A percentile compares a stretch with the other conserved stretches of the same genome.
phyloP scores from a whole-genome alignment of 2,329 filamentous ascomycete genomes.

The Exophiala alcalophila region DNA sequence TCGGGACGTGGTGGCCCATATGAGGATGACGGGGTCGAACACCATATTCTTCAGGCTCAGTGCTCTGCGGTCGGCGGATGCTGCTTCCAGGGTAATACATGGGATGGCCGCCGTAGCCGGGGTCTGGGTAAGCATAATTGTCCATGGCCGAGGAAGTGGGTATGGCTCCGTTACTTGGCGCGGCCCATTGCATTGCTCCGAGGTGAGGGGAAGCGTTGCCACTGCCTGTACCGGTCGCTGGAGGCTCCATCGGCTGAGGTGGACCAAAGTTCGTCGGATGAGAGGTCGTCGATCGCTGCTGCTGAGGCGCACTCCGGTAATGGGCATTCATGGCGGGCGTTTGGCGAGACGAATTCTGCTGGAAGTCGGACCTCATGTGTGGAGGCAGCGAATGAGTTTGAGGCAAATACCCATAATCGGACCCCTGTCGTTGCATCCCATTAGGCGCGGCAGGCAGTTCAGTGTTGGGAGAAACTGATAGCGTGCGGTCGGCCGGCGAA shows the following conservation, averaged over 20 bases:
- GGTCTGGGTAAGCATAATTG: slow-evolving; percentile 80
- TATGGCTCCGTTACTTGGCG: slow-evolving; percentile 70
- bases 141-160: slow-evolving; percentile 69
- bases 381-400: slow-evolving; percentile 73
- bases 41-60: slow-evolving; percentile 67
- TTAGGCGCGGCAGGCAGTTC: slow-evolving; percentile 68
- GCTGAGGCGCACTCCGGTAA: slow-evolving; percentile 51
- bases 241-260: slow-evolving; percentile 77
- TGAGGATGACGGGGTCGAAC: slow-evolving; percentile 48
- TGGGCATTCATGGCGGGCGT: slow-evolving; percentile 64
- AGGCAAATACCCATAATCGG: slow-evolving; percentile 71
- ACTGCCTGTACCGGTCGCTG: slow-evolving; percentile 67
- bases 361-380: slow-evolving; percentile 74
- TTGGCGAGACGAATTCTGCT: slow-evolving; percentile 61
- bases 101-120: slow-evolving; percentile 58
- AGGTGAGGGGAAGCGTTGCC: slow-evolving; percentile 85
- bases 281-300: slow-evolving; percentile 68
- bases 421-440: slow-evolving; percentile 61
- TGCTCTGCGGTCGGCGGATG: slow-evolving; percentile 70
- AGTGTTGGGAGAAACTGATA: slow-evolving; percentile 75
- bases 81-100: slow-evolving; percentile 71
- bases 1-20: slow-evolving; percentile 23
- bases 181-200: slow-evolving; percentile 77
- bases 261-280: slow-evolving; percentile 82
- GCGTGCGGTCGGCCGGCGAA: slow-evolving; percentile 73